Evolutionary conservation across 345 rosid species (phyloP).

Genomic region (Boechera divaricarpa): DNA sequence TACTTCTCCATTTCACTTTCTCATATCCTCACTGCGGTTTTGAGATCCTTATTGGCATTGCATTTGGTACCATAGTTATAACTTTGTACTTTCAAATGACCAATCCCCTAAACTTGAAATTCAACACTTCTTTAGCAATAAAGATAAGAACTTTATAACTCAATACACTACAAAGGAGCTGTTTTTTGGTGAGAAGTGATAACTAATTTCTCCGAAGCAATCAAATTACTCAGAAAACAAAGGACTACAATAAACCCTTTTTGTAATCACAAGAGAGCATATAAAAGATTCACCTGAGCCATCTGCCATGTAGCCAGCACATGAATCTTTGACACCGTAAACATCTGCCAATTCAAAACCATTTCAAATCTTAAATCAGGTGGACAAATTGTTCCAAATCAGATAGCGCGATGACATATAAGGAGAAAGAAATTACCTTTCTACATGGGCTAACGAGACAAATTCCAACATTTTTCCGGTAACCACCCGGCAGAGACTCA

Average conservation of each 20-base stretch:
- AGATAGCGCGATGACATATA: background rate
- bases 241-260: background rate
- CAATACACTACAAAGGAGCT: background rate
- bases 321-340: slow-evolving; percentile 73
- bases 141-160: background rate
- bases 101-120: background rate
- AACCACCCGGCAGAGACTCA: slow-evolving; percentile 80
- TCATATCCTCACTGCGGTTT: background rate
- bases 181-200: background rate
- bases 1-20: background rate
- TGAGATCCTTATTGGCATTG: background rate
- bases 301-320: slow-evolving; percentile 79
- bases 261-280: slow-evolving; percentile 13
- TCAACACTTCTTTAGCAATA: background rate
- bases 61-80: slow-evolving; percentile 13
- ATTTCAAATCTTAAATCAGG: slow-evolving; percentile 8
- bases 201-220: slow-evolving; percentile 4
- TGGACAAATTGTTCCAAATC: background rate
- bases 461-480: slow-evolving; percentile 76
- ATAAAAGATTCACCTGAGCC: slow-evolving; percentile 64
- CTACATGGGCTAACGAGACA: slow-evolving; percentile 67
- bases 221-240: background rate
- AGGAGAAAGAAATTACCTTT: slow-evolving; percentile 51
- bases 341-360: slow-evolving; percentile 53
- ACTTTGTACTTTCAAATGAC: background rate